A percentile compares a stretch with the other conserved stretches of the same genome.
Evolutionary conservation across 73 alveolate genomes (phyloP).

Genomic region (Stentor roeselii): DNA sequence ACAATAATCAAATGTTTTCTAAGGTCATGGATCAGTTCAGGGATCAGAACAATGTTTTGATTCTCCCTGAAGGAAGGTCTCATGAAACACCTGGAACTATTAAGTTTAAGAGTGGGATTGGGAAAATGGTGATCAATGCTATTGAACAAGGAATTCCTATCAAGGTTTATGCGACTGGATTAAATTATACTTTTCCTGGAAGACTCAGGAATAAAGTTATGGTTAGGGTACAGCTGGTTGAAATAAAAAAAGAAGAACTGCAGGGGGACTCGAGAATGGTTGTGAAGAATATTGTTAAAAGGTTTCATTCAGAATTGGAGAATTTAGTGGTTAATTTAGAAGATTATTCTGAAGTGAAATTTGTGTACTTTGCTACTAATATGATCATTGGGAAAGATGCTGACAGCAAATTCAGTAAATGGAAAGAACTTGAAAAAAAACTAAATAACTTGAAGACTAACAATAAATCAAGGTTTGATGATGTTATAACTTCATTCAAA

Average conservation of each 20-base stretch:
- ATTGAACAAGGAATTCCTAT: not conserved
- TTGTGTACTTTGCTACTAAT: not conserved
- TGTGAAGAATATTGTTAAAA: not conserved
- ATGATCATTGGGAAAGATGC: not conserved
- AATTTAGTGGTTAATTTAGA: not conserved
- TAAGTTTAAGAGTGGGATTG: not conserved
- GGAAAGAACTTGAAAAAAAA: not conserved
- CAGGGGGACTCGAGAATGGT: not conserved
- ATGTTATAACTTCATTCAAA: too few species aligned
- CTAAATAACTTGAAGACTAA: too few species aligned
- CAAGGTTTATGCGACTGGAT: not conserved
- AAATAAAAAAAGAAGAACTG: not conserved
- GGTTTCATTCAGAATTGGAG: not conserved
- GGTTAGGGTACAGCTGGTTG: not conserved
- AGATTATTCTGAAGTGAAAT: not conserved
- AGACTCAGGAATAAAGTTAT: not conserved
- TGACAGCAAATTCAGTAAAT: not conserved
- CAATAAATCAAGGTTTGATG: too few species aligned
- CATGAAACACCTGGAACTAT: slow-evolving; percentile 2
- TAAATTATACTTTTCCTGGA: not conserved
- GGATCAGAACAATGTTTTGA: too few species aligned
- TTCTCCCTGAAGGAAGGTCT: not conserved
- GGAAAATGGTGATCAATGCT: not conserved
- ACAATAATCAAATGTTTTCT: not conserved
- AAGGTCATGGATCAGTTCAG: not conserved